A percentile compares a stretch with the other conserved stretches of the same genome.
Conservation (phyloP, 2,329 filamentous ascomycete species). For the Emergomyces orientalis region DNA sequence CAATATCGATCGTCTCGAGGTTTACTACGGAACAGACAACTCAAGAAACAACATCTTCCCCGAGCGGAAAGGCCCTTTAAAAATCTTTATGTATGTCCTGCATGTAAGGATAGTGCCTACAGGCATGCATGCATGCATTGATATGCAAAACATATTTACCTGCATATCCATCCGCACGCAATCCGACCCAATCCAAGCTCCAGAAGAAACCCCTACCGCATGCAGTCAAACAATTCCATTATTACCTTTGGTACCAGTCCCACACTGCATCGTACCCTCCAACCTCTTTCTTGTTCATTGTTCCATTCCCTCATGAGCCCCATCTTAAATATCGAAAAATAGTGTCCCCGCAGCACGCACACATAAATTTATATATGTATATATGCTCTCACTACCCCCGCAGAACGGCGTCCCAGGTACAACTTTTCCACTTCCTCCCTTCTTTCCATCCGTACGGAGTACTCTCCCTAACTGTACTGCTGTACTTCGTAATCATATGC, state of each 20-base stretch:
- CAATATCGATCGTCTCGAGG: not conserved
- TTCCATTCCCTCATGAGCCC: not conserved
- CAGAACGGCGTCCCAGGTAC: not conserved
- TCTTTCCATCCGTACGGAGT: not conserved
- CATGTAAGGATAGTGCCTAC: not conserved
- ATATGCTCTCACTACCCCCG: not conserved
- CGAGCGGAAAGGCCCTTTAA: no score
- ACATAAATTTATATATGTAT: no score
- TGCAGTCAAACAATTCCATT: slow-evolving; percentile 3
- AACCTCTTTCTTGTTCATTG: not conserved
- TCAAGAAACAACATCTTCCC: not conserved
- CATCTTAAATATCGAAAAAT: not conserved
- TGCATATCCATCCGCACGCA: not conserved
- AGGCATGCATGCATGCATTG: not conserved
- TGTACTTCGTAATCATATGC: not conserved
- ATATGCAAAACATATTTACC: slow-evolving; percentile 1
- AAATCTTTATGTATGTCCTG: not conserved
- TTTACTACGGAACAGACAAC: not conserved
- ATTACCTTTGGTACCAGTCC: not conserved
- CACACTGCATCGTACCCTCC: no score
- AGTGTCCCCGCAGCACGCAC: not conserved
- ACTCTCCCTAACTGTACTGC: not conserved
- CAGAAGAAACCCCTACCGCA: not conserved
- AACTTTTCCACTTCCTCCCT: not conserved
- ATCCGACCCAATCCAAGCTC: not conserved